These are phyloP conservation scores for Penicillium chermesinum DNA, from an alignment of 495 filamentous ascomycete genomes.

Conservation along the genomic window DNA sequence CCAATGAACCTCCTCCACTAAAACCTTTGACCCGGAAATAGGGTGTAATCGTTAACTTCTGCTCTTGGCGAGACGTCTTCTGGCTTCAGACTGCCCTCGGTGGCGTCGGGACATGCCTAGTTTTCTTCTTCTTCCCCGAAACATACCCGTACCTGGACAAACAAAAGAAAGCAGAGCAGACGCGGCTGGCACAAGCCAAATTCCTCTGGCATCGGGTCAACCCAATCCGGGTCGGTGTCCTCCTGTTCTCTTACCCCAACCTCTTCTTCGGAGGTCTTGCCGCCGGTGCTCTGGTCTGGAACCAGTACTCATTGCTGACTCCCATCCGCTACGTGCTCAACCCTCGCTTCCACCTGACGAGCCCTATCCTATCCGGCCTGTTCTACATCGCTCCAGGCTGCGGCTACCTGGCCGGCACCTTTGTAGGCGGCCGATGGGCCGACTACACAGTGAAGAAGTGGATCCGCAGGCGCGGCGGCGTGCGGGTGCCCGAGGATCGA, in stretches of 20 bases:
- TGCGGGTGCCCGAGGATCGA: conserved; percentile 64
- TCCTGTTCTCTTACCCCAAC: conserved; percentile 60
- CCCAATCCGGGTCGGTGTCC: conserved; percentile 53
- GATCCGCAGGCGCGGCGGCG: conserved; percentile 50
- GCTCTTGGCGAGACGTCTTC: conserved; percentile 65
- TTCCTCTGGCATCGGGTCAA: conserved; percentile 57
- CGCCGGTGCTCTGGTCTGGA: conserved; percentile 61
- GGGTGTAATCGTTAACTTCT: conserved; percentile 66
- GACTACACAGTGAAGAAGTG: conserved; percentile 61
- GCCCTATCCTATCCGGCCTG: conserved; percentile 60
- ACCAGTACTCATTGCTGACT: conserved; percentile 67
- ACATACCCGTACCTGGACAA: conserved; percentile 58
- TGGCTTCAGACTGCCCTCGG: conserved; percentile 65
- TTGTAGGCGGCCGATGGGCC: conserved; percentile 67
- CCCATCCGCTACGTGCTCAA: conserved; percentile 72
- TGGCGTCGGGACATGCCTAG: conserved; percentile 50
- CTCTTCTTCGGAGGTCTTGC: conserved; percentile 57
- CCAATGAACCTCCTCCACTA: background rate
- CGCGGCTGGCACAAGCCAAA: conserved; percentile 38
- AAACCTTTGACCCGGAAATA: conserved; percentile 8
- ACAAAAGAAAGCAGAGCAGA: conserved; percentile 48
- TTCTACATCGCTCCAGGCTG: conserved; percentile 72
- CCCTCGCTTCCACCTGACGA: conserved; percentile 62
- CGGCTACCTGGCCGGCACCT: conserved; percentile 65
- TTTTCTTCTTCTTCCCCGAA: conserved; percentile 64